Percentiles rank a stretch among this genome's conserved stretches.
Conservation (phyloP, 129 eudicot species). For the Flaveria ramosissima region DNA sequence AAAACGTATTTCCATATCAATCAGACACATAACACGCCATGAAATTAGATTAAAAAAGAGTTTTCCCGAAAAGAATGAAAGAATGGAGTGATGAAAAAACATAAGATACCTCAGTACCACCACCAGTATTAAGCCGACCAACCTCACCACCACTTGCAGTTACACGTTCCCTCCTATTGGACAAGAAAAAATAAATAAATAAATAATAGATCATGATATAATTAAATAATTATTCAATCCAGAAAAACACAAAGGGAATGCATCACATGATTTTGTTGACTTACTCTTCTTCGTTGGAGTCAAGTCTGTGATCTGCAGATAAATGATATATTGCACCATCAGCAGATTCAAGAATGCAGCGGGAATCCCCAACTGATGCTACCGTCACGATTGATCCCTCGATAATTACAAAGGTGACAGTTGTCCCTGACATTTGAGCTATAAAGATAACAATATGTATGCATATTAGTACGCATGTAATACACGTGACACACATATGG, state of each 20-base stretch:
- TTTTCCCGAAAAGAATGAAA: background rate
- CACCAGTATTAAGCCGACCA: slow-evolving; percentile 96
- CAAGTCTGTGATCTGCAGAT: slow-evolving; percentile 98
- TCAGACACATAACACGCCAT: slow-evolving; percentile 2
- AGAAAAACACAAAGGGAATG: slow-evolving; percentile 18
- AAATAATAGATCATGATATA: background rate
- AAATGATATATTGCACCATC: slow-evolving; percentile 77
- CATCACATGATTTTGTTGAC: slow-evolving; percentile 27
- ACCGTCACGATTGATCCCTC: slow-evolving; percentile 90
- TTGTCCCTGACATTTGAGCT: slow-evolving; percentile 94
- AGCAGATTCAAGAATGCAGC: slow-evolving; percentile 90
- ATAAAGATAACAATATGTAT: slow-evolving; percentile 33
- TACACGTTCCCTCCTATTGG: slow-evolving; percentile 79
- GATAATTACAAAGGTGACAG: slow-evolving; percentile 88
- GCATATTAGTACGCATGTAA: slow-evolving; percentile 10
- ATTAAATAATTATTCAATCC: background rate
- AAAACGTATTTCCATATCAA: slow-evolving; percentile 10
- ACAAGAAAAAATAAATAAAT: slow-evolving; percentile 2
- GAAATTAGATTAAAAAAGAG: background rate
- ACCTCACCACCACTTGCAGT: slow-evolving; percentile 98
- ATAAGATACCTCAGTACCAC: slow-evolving; percentile 85
- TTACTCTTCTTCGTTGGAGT: slow-evolving; percentile 87
- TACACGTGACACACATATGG: slow-evolving; percentile 1
- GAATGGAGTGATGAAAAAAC: background rate
- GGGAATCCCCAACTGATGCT: slow-evolving; percentile 98